Evolutionary conservation across 805 yeast genomes (phyloP), one percentile per base, ranked within the genome.

Genomic region (Yueomyces sinensis): DNA sequence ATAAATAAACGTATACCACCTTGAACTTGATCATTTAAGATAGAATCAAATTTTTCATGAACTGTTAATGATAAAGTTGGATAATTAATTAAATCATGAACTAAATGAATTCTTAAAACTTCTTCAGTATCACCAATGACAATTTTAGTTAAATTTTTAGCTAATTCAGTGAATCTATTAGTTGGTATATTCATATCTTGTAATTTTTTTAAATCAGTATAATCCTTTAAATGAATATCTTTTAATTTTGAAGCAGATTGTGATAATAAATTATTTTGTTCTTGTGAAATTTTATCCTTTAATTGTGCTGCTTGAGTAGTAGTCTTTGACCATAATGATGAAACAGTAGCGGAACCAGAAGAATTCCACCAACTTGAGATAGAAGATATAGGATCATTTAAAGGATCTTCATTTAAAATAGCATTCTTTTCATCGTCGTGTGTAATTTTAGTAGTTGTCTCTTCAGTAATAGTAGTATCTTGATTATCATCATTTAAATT

Each of bases 331-430:
- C 86, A 79, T 13, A 81, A 43, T 5, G 75, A 74, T 4, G 70
- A 65, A 2, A 78, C 83, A 19, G 73, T 72, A 3, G 68, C 62
- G 2, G 84, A 73, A 0, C 87, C 87, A 30, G 74, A 74, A 1
- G 65, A 64, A 3, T 72, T 69, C 84, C 86, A 79, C 91, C 93
- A 81, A 27, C 66, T 72, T 4, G 84, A 65, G 33, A 80, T 58
- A 2, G 82, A 68, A 0, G 76, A 64, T 27, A 79, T 66, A 13
- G 87, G 84, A 46, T 77, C 84, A 39, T 65, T 55, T 6, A 56
- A 45, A 19, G 56, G 57, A 33, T 48, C 38, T 15, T 40, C 46
- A 13, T 31, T 41, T 20, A 7, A 7, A 11, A 11, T 7, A 11
- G 33, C 32, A 39, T 49, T 40, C 32, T 45, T 40, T 23, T 36